phyloP scores from a whole-genome alignment of 2,329 filamentous ascomycete genomes.

The Beauveria sp. region DNA sequence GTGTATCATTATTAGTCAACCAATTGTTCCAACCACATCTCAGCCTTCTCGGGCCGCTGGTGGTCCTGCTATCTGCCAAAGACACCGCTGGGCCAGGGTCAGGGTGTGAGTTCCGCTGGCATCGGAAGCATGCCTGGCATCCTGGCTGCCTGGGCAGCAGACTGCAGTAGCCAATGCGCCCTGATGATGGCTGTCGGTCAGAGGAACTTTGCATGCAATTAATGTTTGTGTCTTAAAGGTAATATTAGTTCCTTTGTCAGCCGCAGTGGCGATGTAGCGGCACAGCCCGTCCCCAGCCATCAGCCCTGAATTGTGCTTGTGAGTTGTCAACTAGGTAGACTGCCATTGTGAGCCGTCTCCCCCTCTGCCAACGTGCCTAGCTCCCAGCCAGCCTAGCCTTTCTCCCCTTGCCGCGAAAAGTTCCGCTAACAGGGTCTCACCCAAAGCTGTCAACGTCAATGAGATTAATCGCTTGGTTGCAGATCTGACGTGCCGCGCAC shows the following conservation, averaged over 20 bases:
- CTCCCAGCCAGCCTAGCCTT: too few species aligned
- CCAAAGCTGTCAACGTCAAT: background rate
- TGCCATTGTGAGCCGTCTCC: background rate
- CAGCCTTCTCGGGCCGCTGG: background rate
- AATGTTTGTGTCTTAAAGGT: background rate
- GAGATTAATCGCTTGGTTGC: background rate
- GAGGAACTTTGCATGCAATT: background rate
- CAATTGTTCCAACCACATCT: background rate
- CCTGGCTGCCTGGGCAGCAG: background rate
- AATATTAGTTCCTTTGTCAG: background rate
- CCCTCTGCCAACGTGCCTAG: background rate
- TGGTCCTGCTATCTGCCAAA: background rate
- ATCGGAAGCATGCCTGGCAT: background rate
- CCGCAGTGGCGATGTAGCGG: background rate
- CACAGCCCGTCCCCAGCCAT: background rate
- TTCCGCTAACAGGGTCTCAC: background rate
- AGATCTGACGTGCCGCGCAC: constrained; percentile 2
- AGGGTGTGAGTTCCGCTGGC: background rate
- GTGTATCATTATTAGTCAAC: background rate
- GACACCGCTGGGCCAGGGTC: background rate
- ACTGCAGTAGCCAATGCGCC: background rate
- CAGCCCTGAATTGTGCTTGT: background rate
- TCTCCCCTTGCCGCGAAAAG: too few species aligned
- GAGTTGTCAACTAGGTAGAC: background rate
- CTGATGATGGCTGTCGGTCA: background rate